Evolutionary conservation across 176 grass and related monocot genomes (phyloP), one percentile per base, ranked within the genome.

Genomic region (Panicum miliaceum): DNA sequence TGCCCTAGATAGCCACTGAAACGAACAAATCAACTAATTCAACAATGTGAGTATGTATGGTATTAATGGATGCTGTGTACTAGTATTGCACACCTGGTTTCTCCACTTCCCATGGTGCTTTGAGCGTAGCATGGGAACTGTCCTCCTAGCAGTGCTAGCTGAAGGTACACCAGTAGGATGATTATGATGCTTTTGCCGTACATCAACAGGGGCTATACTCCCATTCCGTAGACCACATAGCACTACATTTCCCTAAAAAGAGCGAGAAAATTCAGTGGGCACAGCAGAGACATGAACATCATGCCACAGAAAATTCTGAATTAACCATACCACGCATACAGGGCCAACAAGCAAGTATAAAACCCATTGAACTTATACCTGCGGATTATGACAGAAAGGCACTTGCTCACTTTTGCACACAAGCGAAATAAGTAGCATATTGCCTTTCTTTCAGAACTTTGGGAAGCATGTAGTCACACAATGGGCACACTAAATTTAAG

Each of bases 221-320:
- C 92, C 90, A 73, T 94, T 94, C 42, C 92, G 83, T 56, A 75
- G 78, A 71, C 92, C 92, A 41, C 90, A 94, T 62, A 94, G 59
- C 77, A 92, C 87, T 76, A 92, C 79, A 86, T 92, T 94, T 77
- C 90, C 92, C 87, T 94, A 46, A 48, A 78, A 26, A 62, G 59
- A 23, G 53, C 54, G 27, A 74, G 65, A 89, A 71, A 77, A 68
- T 68, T 54, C 61, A 83, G 10, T 80, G 12, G 10, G 64, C 23
- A 65, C 65, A 77, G 73, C 60, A 80, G 45, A 79, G 37, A 81
- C 10, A 72, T 38, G 5, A 64, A 85, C 52, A 46, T 19, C 27
- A 45, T 22, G 36, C 46, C 23, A 68, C 45, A 85, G 36, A 43
- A 60, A 77, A 12, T 75, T 81, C 0, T 56, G 0, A 27, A 78